These are phyloP conservation scores for Metarhizium anisopliae DNA, from an alignment of 2,329 filamentous ascomycete species.

Conservation along the genomic window DNA sequence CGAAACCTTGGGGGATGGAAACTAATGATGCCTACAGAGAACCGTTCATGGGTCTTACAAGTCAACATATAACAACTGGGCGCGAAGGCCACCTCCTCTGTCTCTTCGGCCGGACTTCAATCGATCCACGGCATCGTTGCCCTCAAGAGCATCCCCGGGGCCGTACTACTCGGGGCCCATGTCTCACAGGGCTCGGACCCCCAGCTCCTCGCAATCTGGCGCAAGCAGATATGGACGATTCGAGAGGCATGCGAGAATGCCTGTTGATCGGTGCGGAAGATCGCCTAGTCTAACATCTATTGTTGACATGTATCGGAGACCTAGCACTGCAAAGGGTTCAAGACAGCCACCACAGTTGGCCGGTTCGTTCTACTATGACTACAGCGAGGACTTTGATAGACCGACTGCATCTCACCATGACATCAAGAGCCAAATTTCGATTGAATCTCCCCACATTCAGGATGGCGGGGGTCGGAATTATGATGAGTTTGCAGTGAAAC, in stretches of 20 bases:
- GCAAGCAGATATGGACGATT: constrained; percentile 15
- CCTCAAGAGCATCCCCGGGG: constrained; percentile 18
- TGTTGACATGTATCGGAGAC: constrained; percentile 36
- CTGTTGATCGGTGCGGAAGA: constrained; percentile 29
- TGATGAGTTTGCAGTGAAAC: background rate
- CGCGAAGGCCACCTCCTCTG: constrained; percentile 28
- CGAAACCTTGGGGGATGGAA: background rate
- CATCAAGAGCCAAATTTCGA: constrained; percentile 3
- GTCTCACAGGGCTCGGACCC: constrained; percentile 23
- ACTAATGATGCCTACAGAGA: constrained; percentile 26
- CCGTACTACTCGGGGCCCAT: constrained; percentile 13
- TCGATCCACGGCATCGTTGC: constrained; percentile 31
- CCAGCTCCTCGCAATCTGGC: constrained; percentile 22
- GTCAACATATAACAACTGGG: constrained; percentile 24
- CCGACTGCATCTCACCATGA: constrained; percentile 12
- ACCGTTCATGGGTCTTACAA: constrained; percentile 34
- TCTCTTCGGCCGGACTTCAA: constrained; percentile 31
- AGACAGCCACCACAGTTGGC: constrained; percentile 19
- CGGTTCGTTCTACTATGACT: constrained; percentile 42
- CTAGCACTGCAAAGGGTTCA: constrained; percentile 15
- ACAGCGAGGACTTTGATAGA: constrained; percentile 40
- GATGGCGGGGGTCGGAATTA: background rate
- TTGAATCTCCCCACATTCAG: background rate
- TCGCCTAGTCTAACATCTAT: constrained; percentile 42
- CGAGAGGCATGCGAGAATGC: constrained; percentile 24